These are phyloP conservation scores for Aspergillus sp. DNA, from an alignment of 2,329 filamentous ascomycete genomes.

Conservation along the genomic window DNA sequence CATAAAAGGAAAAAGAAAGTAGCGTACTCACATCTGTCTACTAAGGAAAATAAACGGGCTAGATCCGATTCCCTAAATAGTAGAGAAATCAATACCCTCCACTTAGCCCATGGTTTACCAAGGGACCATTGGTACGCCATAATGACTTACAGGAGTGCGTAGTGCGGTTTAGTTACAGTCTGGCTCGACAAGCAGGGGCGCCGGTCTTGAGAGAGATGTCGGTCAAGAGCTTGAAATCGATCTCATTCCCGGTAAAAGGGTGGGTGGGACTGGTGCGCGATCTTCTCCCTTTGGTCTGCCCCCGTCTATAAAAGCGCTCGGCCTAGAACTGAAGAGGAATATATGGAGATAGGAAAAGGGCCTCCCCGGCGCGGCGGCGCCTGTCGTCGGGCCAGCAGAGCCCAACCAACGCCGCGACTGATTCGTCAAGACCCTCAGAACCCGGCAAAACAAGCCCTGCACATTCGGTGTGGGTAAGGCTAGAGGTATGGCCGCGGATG, in stretches of 20 bases:
- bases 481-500: constrained; percentile 11
- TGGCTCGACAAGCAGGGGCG: not conserved
- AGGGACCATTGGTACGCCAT: not conserved
- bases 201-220: not conserved
- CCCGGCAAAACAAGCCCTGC: constrained; percentile 14
- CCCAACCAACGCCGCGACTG: constrained; percentile 1
- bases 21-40: constrained; percentile 10
- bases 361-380: constrained; percentile 1
- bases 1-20: constrained; percentile 4
- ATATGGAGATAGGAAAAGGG: constrained; percentile 13
- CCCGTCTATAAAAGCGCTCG: constrained; percentile 5
- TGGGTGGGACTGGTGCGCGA: not conserved
- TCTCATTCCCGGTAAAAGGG: not conserved
- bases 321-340: constrained; percentile 3
- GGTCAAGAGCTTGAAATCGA: constrained; percentile 1
- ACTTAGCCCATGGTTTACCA: not conserved
- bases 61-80: constrained; percentile 5
- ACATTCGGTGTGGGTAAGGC: constrained; percentile 13
- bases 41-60: not conserved
- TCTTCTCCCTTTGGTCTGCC: constrained; percentile 1
- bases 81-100: constrained; percentile 1
- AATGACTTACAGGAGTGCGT: constrained; percentile 2
- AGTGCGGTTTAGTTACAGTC: not conserved
- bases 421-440: not conserved
- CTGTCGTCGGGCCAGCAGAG: constrained; percentile 4